Evolutionary conservation across 768 basidiomycete genomes (phyloP).

Genomic region (Pleurotus cornucopiae): DNA sequence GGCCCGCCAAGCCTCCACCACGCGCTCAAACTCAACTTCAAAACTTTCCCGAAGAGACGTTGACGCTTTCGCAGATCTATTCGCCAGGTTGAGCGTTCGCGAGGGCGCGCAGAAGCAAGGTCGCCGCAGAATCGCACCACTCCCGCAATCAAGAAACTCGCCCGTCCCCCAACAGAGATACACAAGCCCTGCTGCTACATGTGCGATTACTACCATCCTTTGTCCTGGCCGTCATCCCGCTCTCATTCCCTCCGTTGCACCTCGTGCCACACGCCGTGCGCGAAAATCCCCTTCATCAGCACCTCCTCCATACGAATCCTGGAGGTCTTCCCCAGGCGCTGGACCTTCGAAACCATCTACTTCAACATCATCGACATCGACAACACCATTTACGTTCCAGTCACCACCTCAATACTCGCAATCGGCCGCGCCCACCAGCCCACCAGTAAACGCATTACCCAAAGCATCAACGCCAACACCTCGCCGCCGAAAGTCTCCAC

Average conservation of each 20-base stretch:
- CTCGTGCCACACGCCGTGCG: not conserved
- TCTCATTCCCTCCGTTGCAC: slow-evolving; percentile 11
- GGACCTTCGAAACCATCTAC: not conserved
- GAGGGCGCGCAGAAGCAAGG: slow-evolving; percentile 4
- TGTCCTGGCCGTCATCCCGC: slow-evolving; percentile 23
- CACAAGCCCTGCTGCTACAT: slow-evolving; percentile 20
- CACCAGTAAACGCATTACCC: not conserved
- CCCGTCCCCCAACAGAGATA: not conserved
- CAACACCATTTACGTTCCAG: not conserved
- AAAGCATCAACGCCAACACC: not conserved
- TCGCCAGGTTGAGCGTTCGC: slow-evolving; percentile 21
- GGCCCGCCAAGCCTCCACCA: slow-evolving; percentile 22
- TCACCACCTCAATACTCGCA: slow-evolving; percentile 1
- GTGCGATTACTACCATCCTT: slow-evolving; percentile 15
- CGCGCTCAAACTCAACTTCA: not conserved
- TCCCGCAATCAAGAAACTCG: not conserved
- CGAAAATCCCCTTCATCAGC: not conserved
- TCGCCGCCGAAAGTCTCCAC: slow-evolving; percentile 17
- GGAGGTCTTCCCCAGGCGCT: not conserved
- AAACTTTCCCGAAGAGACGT: slow-evolving; percentile 5
- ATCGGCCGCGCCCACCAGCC: slow-evolving; percentile 3
- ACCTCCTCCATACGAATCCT: not conserved
- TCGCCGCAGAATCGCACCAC: slow-evolving; percentile 1
- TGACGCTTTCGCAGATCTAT: slow-evolving; percentile 18
- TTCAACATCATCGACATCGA: not conserved